A percentile compares a stretch with the other conserved stretches of the same genome.
Evolutionary conservation across 1,284 basidiomycete species (phyloP).

Genomic region (Trametes versicolor): DNA sequence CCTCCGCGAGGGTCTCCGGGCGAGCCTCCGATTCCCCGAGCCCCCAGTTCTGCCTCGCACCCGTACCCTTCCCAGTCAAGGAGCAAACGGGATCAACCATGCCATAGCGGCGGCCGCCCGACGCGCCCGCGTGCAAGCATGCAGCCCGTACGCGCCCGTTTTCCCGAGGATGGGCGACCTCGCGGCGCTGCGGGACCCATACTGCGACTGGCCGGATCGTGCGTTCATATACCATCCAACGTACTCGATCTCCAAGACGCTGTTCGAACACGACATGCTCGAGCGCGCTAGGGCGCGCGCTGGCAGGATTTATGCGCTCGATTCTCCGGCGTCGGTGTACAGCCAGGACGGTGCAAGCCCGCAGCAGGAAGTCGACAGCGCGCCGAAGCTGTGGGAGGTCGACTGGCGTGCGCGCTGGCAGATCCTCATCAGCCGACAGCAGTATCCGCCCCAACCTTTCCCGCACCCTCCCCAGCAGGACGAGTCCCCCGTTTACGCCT

Average conservation of each 20-base stretch:
- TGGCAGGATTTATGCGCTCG: neutral
- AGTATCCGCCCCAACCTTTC: conserved; percentile 22
- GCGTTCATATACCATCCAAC: conserved; percentile 63
- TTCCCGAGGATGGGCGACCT: conserved; percentile 76
- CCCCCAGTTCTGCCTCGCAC: conserved; percentile 23
- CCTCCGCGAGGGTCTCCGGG: conserved; percentile 3
- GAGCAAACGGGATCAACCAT: conserved; percentile 8
- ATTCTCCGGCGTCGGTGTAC: neutral
- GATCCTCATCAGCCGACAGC: conserved; percentile 31
- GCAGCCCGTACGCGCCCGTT: conserved; percentile 49
- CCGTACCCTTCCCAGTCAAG: conserved; percentile 13
- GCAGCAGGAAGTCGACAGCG: neutral
- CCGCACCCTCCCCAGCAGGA: neutral
- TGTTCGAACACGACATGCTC: conserved; percentile 69
- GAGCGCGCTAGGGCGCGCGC: conserved; percentile 24
- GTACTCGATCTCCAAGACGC: conserved; percentile 72
- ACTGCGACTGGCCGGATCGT: conserved; percentile 63
- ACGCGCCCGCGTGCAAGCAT: conserved; percentile 10
- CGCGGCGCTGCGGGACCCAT: conserved; percentile 62
- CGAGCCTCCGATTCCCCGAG: conserved; percentile 14
- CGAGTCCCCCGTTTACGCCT: neutral
- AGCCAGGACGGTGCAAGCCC: neutral
- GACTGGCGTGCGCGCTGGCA: conserved; percentile 44
- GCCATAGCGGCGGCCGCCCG: neutral
- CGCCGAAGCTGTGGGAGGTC: conserved; percentile 31